Base-by-base conservation (phyloP, 257 asterid genomes). In the Petunia axillaris region DNA sequence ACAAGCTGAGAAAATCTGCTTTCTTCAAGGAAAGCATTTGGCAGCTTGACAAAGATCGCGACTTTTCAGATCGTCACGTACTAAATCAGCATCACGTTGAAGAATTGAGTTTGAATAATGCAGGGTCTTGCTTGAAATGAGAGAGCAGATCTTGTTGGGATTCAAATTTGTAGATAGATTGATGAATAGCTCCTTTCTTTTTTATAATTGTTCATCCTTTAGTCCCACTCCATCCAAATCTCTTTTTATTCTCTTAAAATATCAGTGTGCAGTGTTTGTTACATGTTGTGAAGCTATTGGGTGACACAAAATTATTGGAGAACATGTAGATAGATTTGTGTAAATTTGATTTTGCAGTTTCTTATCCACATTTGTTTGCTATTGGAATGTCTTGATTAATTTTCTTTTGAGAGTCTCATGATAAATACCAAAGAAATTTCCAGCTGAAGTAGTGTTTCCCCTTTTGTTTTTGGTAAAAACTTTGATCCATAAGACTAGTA, bases 161-260 rank as follows among this genome's bases (percentile, higher is more conserved):
- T 40, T 68, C 81, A 68, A 75, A 77, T 59, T 74, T 82, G 83
- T 75, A 83, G 85, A 75, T 81, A 85, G 85, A 85, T 75, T 80
- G 81, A 38, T 75, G 77, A 50, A 35, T 50, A 73, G 46, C 78
- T 73, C 62, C 11, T 11, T 48, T 50, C 16, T 11, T 50, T 35
- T 50, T 48, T 66, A 54, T 53, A 50, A 59, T 6, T 73, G 78
- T 64, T 44, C 62, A 67, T 70, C 77, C 81, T 81, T 36, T 50
- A 80, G 75, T 80, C 64, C 6, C 36, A 9, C 16, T 74, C 59
- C 16, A 44, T 16, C 60, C 13, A 52, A 25, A 1, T 35, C 65
- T 52, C n/a, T 38, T 80, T 37, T 79, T 66, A 9, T 75, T 52
- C 25, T 36, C 60, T 67, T 46, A 55, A 58, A 50, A 73, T 25